Conservation (phyloP, 176 grass and related monocot genomes). For the Aegilops longissima region DNA sequence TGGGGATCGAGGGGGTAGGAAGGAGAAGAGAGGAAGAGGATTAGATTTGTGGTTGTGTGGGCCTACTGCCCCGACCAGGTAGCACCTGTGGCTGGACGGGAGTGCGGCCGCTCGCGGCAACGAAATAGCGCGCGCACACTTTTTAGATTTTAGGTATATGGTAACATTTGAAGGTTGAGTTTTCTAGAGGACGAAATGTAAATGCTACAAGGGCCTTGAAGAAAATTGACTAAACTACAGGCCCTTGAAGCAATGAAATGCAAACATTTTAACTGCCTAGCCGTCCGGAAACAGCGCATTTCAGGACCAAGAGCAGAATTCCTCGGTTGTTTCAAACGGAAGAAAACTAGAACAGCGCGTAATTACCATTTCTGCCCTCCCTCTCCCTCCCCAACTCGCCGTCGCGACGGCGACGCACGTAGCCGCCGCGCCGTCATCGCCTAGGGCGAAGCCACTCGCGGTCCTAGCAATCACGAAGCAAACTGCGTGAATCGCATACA, state of each 20-base stretch:
- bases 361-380: conserved; percentile 62
- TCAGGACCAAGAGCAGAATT: conserved; percentile 48
- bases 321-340: conserved; percentile 41
- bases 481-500: conserved; percentile 4
- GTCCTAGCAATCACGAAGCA: conserved; percentile 10
- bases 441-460: conserved; percentile 15
- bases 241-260: conserved; percentile 4
- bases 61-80: too few species aligned
- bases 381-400: neutral
- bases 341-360: conserved; percentile 28
- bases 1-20: too few species aligned
- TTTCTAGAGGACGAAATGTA: neutral
- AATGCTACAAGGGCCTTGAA: neutral
- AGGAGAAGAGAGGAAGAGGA: too few species aligned
- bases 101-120: too few species aligned
- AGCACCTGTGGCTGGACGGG: too few species aligned
- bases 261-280: conserved; percentile 33
- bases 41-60: too few species aligned
- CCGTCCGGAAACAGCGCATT: conserved; percentile 44
- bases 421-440: conserved; percentile 24
- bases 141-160: neutral
- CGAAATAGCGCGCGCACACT: too few species aligned
- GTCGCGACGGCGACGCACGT: conserved; percentile 20
- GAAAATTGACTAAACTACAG: neutral
- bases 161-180: neutral